Evolutionary conservation across 768 basidiomycete species (phyloP), one percentile per base, ranked within the genome.

Genomic region (Mrakia frigida): DNA sequence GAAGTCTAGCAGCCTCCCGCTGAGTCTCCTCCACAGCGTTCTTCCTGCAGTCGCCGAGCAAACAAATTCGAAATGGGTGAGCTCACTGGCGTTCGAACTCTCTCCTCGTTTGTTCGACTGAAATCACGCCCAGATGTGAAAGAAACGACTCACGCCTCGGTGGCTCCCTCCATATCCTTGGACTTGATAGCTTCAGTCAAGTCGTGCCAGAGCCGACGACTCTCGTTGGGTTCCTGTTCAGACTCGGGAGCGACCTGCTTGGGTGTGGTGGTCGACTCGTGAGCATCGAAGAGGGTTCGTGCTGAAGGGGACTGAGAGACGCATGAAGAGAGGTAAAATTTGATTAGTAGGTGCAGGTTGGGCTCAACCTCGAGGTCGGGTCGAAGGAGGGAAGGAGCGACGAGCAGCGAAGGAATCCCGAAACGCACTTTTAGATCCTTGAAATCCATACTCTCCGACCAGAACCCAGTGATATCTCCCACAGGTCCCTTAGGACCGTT

Each of bases 141-240:
- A 52, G 7, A 6, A 31, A 21, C 37, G 14, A 73, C 71, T 56
- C 52, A 73, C 71, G 93, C 92, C 37, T 88, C 88, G 6, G 94
- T 97, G 33, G 97, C 97, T 16, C 88, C 90, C 80, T 95, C 93
- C 93, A 98, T 96, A 82, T 99, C 94, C 81, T 91, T 92, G 43
- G 86, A 86, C 41, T 87, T 82, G 83, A 99, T 98, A 28, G 96
- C 97, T 25, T 86, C 85, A 35, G 97, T 98, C 60, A 99, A 85
- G 65, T 89, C 86, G 53, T 85, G 81, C 97, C 97, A 99, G 73
- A 98, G 84, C 80, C 91, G 90, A 79, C 18, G 74, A 70, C 93
- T 96, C 84, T 99, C 97, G 80, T 93, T 91, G 25, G 87, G 87
- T 80, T 96, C 93, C 81, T 99, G 97, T 78, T 93, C 89, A 6